Evolutionary conservation across 2,329 filamentous ascomycete species (phyloP).

Genomic region (Colletotrichum orchidophilum): DNA sequence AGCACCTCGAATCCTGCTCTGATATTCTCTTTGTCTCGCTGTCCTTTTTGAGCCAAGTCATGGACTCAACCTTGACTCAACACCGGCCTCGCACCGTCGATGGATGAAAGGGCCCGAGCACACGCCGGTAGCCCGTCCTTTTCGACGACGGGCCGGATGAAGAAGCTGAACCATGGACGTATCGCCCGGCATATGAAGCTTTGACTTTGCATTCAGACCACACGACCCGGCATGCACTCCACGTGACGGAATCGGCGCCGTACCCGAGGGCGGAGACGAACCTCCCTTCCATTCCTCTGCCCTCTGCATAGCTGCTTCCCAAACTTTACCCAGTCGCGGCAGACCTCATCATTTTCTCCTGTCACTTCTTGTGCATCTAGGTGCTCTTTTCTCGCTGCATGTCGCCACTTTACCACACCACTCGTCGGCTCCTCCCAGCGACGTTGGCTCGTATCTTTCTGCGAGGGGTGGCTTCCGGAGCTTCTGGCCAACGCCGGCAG

Average conservation of each 20-base stretch:
- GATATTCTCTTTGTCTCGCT: not conserved
- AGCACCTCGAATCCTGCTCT: not conserved
- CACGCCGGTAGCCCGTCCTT: not conserved
- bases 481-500: slow-evolving; percentile 1
- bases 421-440: not conserved
- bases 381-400: slow-evolving; percentile 28
- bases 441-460: slow-evolving; percentile 13
- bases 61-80: not conserved
- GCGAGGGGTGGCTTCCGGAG: slow-evolving; percentile 8
- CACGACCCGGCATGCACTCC: not conserved
- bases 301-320: not conserved
- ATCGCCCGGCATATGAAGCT: slow-evolving; percentile 2
- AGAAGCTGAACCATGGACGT: not conserved
- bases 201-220: slow-evolving; percentile 20
- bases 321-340: not conserved
- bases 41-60: not conserved
- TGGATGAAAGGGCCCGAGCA: not conserved
- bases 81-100: not conserved
- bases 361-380: not conserved
- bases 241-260: slow-evolving; percentile 11
- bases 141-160: not conserved
- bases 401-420: slow-evolving; percentile 6
- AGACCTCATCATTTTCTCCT: slow-evolving; percentile 1
- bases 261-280: not conserved
- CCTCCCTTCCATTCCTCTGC: not conserved